Percentiles rank a stretch among this genome's conserved stretches.
These are phyloP conservation scores for Polyporus tsugae DNA, from an alignment of 1,284 basidiomycete species.

Conservation along the genomic window DNA sequence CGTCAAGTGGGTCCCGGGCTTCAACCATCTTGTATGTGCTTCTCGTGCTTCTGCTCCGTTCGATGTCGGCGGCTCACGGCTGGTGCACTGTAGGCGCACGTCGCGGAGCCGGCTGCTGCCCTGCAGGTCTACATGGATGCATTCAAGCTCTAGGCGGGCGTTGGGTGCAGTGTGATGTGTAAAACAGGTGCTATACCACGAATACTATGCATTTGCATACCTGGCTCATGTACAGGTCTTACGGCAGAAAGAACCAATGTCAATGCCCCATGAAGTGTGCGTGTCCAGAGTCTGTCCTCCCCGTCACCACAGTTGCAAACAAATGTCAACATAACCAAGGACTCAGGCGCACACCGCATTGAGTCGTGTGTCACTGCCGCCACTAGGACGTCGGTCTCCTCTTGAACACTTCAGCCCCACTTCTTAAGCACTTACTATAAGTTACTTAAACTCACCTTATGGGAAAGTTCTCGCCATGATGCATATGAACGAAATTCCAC, in stretches of 20 bases:
- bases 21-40: slow-evolving; percentile 7
- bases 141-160: background rate
- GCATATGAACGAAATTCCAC: no score
- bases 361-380: no score
- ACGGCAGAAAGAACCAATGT: no score
- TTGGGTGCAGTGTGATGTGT: background rate
- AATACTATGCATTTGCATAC: no score
- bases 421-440: no score
- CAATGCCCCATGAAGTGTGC: no score
- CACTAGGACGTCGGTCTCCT: no score
- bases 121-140: slow-evolving; percentile 6
- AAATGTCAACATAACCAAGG: background rate
- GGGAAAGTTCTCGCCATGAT: no score
- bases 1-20: slow-evolving; percentile 9
- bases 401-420: no score
- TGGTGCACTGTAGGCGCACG: background rate
- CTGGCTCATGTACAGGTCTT: background rate
- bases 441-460: no score
- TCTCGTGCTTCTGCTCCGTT: background rate
- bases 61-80: background rate
- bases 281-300: no score
- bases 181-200: background rate
- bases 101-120: slow-evolving; percentile 5
- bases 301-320: background rate
- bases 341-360: background rate